phyloP scores from a whole-genome alignment of 495 filamentous ascomycete species.

The Barbatosphaeria neglecta region DNA sequence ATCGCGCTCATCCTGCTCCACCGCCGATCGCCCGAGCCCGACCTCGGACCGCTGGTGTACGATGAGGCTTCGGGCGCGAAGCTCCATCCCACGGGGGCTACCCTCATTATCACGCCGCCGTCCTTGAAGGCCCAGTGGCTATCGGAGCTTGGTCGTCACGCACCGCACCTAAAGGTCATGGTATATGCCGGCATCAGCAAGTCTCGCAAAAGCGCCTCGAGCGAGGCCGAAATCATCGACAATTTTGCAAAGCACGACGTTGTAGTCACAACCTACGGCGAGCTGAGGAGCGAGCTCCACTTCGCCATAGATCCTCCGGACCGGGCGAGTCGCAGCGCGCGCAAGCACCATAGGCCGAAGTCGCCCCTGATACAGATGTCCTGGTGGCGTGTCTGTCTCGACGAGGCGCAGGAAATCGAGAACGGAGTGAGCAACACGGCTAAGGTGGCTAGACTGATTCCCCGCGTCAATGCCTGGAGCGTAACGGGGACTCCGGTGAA shows the following conservation, averaged over 20 bases:
- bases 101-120: constrained; percentile 77
- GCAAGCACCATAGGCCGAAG: constrained; percentile 52
- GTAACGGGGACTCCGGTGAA: constrained; percentile 86
- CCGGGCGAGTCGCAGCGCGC: constrained; percentile 53
- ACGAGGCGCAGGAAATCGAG: constrained; percentile 95
- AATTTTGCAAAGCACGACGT: constrained; percentile 53
- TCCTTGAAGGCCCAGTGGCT: constrained; percentile 81
- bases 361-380: constrained; percentile 67
- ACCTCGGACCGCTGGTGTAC: constrained; percentile 1
- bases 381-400: constrained; percentile 91
- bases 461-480: constrained; percentile 78
- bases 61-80: constrained; percentile 18
- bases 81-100: constrained; percentile 47
- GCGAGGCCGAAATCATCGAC: constrained; percentile 32
- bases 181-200: constrained; percentile 36
- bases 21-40: constrained; percentile 16
- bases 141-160: constrained; percentile 60
- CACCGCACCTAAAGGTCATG: constrained; percentile 24
- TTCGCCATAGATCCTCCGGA: constrained; percentile 52
- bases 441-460: constrained; percentile 64
- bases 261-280: constrained; percentile 76
- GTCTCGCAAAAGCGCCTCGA: constrained; percentile 13
- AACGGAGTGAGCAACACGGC: constrained; percentile 77
- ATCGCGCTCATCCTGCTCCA: constrained; percentile 66
- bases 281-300: constrained; percentile 68